phyloP scores from a whole-genome alignment of 129 eudicot species.

The Flaveria linearis region DNA sequence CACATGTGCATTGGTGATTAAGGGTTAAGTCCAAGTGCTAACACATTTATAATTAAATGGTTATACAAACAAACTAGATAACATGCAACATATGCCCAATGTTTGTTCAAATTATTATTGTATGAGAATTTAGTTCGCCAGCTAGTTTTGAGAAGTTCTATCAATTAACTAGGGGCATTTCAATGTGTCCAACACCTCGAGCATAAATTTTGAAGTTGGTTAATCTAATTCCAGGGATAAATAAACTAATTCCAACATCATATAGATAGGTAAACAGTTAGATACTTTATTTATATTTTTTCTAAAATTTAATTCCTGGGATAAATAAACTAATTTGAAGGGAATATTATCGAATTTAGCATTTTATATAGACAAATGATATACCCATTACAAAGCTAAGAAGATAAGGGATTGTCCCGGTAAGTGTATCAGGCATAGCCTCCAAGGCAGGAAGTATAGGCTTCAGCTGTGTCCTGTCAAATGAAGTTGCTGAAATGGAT shows the following conservation, averaged over 20 bases:
- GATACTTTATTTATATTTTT: neutral
- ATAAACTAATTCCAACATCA: neutral
- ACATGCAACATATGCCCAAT: neutral
- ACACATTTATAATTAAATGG: neutral
- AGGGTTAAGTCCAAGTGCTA: neutral
- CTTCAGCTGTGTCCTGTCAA: conserved; percentile 84
- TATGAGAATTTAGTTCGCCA: too few species aligned
- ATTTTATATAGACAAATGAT: conserved; percentile 22
- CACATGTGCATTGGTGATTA: neutral
- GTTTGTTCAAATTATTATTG: neutral
- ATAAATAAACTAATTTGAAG: neutral
- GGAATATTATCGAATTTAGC: neutral
- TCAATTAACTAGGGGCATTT: neutral
- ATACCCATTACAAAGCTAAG: conserved; percentile 92
- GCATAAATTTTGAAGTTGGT: neutral
- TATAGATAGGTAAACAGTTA: neutral
- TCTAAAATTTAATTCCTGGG: neutral
- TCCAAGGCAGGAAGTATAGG: conserved; percentile 82
- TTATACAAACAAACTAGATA: neutral
- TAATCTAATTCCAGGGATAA: neutral
- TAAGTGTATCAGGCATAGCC: conserved; percentile 75
- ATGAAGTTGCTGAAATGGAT: conserved; percentile 85
- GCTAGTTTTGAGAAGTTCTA: neutral
- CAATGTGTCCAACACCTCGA: neutral
- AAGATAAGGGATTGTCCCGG: conserved; percentile 74